Base-by-base conservation (phyloP, 306 rosid species). In the Cyamopsis tetragonoloba region DNA sequence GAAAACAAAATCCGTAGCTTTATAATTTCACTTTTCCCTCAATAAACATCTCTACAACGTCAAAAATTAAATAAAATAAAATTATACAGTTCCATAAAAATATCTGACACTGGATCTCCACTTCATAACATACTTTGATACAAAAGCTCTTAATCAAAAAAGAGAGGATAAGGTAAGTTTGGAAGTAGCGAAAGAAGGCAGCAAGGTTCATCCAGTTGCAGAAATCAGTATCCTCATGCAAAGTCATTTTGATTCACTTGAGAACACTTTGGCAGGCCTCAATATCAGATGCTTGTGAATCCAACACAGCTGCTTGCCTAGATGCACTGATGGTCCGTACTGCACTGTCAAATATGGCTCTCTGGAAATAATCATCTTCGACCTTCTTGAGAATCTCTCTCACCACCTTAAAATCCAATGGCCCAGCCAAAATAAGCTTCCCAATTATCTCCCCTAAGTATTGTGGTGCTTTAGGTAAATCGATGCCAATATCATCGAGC, bases 391-490 rank as follows among this genome's bases (percentile, higher is more conserved):
- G 83, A 54, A 72, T 71, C 73, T 84, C 92, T 17, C 23, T 74
- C 62, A 74, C 71, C 73, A 77, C 85, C 82, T 86, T 85, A 24
- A 84, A 84, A 61, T 89, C 83, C 71, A 86, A 74, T 5, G 66
- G 74, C 3, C 88, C 86, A 9, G 62, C 65, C 60, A 80, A 35
- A 23, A 82, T 41, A 30, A 86, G 73, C 14, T 81, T 75, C 68
- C 91, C 91, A 3, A 84, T 37, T 15, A 89, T 85, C 71, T 79
- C 83, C 20, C 96, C 92, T 22, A 84, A 86, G 75, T 77, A 77
- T 62, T 23, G 71, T 0, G 96, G 92, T 3, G 92, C 92, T 71
- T 75, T 86, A 3, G 97, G 97, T 56, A 81, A 53, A 80, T 91
- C 96, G 26, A 91, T 88, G 70, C 79, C 85, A 1, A 85, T 56